Evolutionary conservation across 257 asterid genomes (phyloP).

Genomic region (Solanum pimpinellifolium): DNA sequence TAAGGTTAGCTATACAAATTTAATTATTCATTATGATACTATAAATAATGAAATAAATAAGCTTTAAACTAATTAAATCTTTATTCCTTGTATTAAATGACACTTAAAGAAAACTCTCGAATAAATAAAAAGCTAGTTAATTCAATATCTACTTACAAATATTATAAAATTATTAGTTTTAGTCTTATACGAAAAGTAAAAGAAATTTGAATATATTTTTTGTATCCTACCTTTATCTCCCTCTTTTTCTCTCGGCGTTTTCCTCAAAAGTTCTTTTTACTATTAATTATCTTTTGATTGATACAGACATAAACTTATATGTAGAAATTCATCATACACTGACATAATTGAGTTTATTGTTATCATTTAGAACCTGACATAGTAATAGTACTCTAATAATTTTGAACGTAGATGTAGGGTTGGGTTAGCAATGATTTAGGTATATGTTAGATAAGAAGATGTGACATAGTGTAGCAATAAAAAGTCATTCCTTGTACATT

Average conservation of each 20-base stretch:
- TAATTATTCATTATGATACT: too few species aligned
- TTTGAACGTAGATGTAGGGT: background rate
- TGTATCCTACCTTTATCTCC: background rate
- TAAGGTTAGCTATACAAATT: too few species aligned
- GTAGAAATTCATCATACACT: background rate
- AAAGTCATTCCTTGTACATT: background rate
- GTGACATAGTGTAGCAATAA: background rate
- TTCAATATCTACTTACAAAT: too few species aligned
- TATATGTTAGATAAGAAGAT: background rate
- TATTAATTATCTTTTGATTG: background rate
- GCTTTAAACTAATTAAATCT: too few species aligned
- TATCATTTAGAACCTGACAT: background rate
- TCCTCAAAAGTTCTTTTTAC: background rate
- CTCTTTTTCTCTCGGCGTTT: background rate
- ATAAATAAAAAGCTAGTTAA: background rate
- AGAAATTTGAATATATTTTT: too few species aligned
- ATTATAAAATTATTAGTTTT: too few species aligned
- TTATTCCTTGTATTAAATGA: background rate
- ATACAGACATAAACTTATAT: background rate
- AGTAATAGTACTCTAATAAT: background rate
- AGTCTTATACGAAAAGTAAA: background rate
- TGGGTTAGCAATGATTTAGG: background rate
- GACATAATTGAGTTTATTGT: background rate
- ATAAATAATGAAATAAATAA: too few species aligned
- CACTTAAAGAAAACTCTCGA: background rate